Conservation (phyloP, 805 yeast species). For the Candida boleticola region DNA sequence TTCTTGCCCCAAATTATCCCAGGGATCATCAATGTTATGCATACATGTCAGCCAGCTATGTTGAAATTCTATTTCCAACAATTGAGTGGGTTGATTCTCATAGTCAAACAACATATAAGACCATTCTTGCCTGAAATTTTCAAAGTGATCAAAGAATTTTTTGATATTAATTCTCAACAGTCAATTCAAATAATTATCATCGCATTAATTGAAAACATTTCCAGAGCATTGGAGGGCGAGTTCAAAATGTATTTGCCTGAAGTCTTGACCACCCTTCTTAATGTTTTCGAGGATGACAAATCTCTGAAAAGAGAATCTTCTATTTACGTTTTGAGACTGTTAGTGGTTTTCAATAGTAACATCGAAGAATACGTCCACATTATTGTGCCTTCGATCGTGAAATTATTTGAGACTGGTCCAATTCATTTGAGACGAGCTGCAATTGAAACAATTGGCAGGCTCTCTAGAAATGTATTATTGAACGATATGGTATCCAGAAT, state of each 20-base stretch:
- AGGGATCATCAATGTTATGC: slow-evolving; percentile 82
- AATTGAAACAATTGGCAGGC: slow-evolving; percentile 76
- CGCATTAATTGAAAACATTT: slow-evolving; percentile 76
- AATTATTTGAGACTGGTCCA: slow-evolving; percentile 72
- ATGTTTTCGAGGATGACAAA: slow-evolving; percentile 71
- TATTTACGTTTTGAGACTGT: slow-evolving; percentile 71
- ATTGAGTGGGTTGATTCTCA: slow-evolving; percentile 69
- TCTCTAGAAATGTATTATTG: slow-evolving; percentile 68
- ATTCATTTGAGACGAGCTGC: slow-evolving; percentile 66
- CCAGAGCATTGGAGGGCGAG: slow-evolving; percentile 87
- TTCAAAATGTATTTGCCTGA: slow-evolving; percentile 81
- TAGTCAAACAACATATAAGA: slow-evolving; percentile 87
- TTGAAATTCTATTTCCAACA: slow-evolving; percentile 89
- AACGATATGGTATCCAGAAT: slow-evolving; percentile 89
- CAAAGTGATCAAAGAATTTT: slow-evolving; percentile 71
- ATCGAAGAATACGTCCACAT: slow-evolving; percentile 87
- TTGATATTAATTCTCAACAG: slow-evolving; percentile 43
- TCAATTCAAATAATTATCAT: slow-evolving; percentile 76
- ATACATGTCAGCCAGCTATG: slow-evolving; percentile 72
- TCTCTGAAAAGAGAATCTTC: slow-evolving; percentile 61
- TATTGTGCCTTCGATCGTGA: slow-evolving; percentile 81
- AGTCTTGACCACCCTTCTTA: slow-evolving; percentile 71
- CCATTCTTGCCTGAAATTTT: slow-evolving; percentile 78
- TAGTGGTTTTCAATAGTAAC: slow-evolving; percentile 83
- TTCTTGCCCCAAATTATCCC: slow-evolving; percentile 86